Conservation (phyloP, 208 protist genomes). For the Leptomonas seymouri region DNA sequence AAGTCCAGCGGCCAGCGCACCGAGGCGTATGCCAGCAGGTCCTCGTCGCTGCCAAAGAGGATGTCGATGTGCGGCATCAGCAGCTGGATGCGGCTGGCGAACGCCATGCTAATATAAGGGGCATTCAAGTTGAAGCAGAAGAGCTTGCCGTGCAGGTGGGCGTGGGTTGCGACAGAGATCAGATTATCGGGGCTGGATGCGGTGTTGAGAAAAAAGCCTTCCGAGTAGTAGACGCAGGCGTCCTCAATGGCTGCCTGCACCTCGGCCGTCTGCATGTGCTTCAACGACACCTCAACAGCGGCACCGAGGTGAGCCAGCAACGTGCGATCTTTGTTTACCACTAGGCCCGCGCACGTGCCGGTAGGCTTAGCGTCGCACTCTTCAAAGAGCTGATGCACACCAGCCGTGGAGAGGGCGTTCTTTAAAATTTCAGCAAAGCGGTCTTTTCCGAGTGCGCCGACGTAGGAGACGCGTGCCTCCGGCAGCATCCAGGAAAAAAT, state of each 20-base stretch:
- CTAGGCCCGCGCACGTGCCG: conserved; percentile 96
- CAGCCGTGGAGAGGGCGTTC: conserved; percentile 59
- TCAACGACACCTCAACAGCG: conserved; percentile 87
- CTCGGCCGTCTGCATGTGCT: conserved; percentile 49
- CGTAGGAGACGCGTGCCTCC: conserved; percentile 43
- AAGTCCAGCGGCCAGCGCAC: conserved; percentile 65
- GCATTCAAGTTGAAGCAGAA: conserved; percentile 96
- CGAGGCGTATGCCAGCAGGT: conserved; percentile 82
- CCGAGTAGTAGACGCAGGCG: conserved; percentile 80
- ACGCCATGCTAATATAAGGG: conserved; percentile 94
- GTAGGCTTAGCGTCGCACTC: conserved; percentile 73
- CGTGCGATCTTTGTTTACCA: conserved; percentile 91
- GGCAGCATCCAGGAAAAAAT: conserved; percentile 82
- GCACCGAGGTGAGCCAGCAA: conserved; percentile 96
- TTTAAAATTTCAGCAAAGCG: conserved; percentile 82
- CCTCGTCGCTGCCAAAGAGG: conserved; percentile 96
- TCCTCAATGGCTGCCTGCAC: conserved; percentile 64
- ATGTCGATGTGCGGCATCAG: conserved; percentile 94
- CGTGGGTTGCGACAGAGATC: conserved; percentile 80
- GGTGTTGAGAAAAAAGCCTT: conserved; percentile 96
- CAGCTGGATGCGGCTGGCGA: conserved; percentile 74
- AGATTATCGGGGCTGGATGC: conserved; percentile 88
- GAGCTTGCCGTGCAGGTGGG: conserved; percentile 85
- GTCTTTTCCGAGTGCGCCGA: conserved; percentile 95
- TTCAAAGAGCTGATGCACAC: conserved; percentile 78